A percentile compares a stretch with the other conserved stretches of the same genome.
Conservation (phyloP, 257 asterid species). For the Solanum appendiculatum region DNA sequence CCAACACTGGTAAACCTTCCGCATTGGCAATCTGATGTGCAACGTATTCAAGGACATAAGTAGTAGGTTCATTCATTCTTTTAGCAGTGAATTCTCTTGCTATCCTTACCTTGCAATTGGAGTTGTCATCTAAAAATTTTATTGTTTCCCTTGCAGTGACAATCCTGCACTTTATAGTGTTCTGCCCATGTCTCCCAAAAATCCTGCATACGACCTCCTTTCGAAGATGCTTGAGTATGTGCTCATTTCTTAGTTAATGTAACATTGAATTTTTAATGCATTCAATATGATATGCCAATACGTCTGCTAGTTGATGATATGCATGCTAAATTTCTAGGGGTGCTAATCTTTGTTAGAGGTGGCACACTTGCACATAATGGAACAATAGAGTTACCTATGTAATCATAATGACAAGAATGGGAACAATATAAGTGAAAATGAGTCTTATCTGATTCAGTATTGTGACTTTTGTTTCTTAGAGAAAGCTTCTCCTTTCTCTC, state of each 20-base stretch:
- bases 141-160: conserved; percentile 46
- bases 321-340: not conserved
- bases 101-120: not conserved
- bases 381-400: not conserved
- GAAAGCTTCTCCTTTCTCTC: too few relatives aligned
- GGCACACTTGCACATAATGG: not conserved
- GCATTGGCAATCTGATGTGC: conserved; percentile 83
- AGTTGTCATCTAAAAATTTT: not conserved
- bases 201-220: conserved; percentile 90
- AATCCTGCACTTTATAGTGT: conserved; percentile 80
- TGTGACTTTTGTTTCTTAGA: too few relatives aligned
- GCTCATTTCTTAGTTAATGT: conserved; percentile 7
- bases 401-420: not conserved
- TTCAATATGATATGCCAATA: not conserved
- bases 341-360: not conserved
- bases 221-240: conserved; percentile 98
- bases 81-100: not conserved
- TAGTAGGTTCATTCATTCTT: conserved; percentile 47
- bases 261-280: not conserved
- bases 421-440: not conserved
- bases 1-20: conserved; percentile 86
- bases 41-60: conserved; percentile 84
- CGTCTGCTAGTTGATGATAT: not conserved
- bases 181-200: conserved; percentile 75
- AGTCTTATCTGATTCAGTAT: too few relatives aligned